Evolutionary conservation across 2,329 filamentous ascomycete genomes (phyloP).

Genomic region (Didymella lethalis): DNA sequence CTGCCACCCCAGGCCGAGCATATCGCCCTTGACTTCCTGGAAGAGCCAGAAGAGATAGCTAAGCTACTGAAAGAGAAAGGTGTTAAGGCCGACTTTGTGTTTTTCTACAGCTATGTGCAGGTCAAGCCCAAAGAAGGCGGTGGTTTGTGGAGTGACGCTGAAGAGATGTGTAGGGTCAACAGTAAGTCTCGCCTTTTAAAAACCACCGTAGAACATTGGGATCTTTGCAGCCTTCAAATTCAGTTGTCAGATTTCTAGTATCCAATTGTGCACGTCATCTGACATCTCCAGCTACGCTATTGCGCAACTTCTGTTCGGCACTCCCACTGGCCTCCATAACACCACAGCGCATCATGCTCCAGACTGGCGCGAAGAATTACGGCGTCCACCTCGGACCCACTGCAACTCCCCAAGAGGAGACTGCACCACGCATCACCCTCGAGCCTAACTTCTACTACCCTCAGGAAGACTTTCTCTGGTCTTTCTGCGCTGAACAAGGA

Average conservation of each 20-base stretch:
- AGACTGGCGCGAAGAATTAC: slow-evolving; percentile 64
- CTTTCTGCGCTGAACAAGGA: slow-evolving; percentile 52
- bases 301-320: slow-evolving; percentile 59
- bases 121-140: slow-evolving; percentile 55
- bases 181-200: slow-evolving; percentile 19
- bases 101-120: slow-evolving; percentile 65
- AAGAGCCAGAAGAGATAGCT: slow-evolving; percentile 49
- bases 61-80: slow-evolving; percentile 43
- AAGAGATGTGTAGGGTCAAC: slow-evolving; percentile 61
- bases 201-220: too few relatives aligned
- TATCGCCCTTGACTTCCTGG: slow-evolving; percentile 54
- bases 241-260: too few relatives aligned
- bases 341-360: slow-evolving; percentile 59
- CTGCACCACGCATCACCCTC: slow-evolving; percentile 53
- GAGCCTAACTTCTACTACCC: slow-evolving; percentile 65
- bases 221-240: too few relatives aligned
- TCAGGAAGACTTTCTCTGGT: slow-evolving; percentile 60
- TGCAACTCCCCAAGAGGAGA: slow-evolving; percentile 56
- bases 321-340: slow-evolving; percentile 54
- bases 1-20: slow-evolving; percentile 53
- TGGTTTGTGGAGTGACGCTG: slow-evolving; percentile 59
- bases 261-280: neutral
- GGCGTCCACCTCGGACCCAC: slow-evolving; percentile 58
- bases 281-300: slow-evolving; percentile 42
- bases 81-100: slow-evolving; percentile 56